These are phyloP conservation scores for Candida nitratophila DNA, from an alignment of 805 yeast species.

Conservation along the genomic window DNA sequence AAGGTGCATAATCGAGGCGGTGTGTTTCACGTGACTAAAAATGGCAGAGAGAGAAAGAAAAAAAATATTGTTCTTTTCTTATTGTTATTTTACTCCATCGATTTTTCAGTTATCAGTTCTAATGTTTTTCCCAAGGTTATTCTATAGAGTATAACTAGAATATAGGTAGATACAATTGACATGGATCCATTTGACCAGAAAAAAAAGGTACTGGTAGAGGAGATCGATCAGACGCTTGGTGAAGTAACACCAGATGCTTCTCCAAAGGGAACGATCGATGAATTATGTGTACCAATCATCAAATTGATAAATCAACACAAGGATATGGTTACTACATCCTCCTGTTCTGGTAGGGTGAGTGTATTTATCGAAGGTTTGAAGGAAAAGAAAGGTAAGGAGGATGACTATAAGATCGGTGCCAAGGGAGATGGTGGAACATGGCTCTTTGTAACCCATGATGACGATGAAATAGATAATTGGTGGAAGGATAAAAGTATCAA, in stretches of 20 bases:
- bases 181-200: slow-evolving; percentile 61
- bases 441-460: slow-evolving; percentile 73
- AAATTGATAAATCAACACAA: slow-evolving; percentile 52
- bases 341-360: slow-evolving; percentile 83
- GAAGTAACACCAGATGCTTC: slow-evolving; percentile 53
- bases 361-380: slow-evolving; percentile 75
- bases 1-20: no score
- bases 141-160: no score
- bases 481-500: slow-evolving; percentile 23
- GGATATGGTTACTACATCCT: slow-evolving; percentile 78
- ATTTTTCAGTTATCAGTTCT: no score
- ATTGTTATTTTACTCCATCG: no score
- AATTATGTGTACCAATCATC: slow-evolving; percentile 64
- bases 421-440: slow-evolving; percentile 83
- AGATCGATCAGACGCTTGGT: slow-evolving; percentile 37
- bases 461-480: slow-evolving; percentile 42
- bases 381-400: slow-evolving; percentile 5
- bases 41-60: no score
- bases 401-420: slow-evolving; percentile 51
- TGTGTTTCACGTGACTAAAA: no score
- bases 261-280: slow-evolving; percentile 86
- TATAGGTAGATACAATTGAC: no score
- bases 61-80: no score
- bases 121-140: no score
- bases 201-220: slow-evolving; percentile 45